phyloP scores from a whole-genome alignment of 805 yeast genomes.

The Wickerhamomyces ciferrii region DNA sequence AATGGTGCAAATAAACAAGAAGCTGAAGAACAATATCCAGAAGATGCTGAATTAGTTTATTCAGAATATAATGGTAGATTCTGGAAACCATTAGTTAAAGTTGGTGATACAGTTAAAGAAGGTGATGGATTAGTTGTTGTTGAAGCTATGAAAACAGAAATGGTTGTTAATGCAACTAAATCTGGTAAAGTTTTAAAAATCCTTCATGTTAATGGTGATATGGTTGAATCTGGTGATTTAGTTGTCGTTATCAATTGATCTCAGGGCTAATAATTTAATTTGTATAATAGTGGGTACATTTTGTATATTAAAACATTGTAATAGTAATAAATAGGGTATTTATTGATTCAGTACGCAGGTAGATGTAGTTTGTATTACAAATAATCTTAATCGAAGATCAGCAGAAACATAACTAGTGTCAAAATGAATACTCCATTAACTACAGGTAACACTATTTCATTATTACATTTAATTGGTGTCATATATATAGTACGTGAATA shows the following conservation, averaged over 20 bases:
- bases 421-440: too few relatives aligned
- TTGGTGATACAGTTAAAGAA: constrained; percentile 65
- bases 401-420: too few relatives aligned
- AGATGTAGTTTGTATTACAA: too few relatives aligned
- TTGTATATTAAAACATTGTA: too few relatives aligned
- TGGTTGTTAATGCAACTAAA: constrained; percentile 73
- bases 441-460: too few relatives aligned
- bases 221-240: constrained; percentile 95
- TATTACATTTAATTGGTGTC: too few relatives aligned
- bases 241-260: constrained; percentile 70
- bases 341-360: too few relatives aligned
- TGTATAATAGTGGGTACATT: background rate
- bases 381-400: too few relatives aligned
- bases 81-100: constrained; percentile 86
- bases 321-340: too few relatives aligned
- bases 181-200: constrained; percentile 71
- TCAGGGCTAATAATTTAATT: background rate
- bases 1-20: constrained; percentile 40
- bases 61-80: constrained; percentile 96
- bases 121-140: constrained; percentile 85
- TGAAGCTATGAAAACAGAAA: constrained; percentile 98
- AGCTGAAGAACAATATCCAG: constrained; percentile 58
- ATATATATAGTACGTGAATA: too few relatives aligned
- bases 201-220: constrained; percentile 82
- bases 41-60: constrained; percentile 77